Evolutionary conservation across 139 green algal species (phyloP).

Genomic region (Micractinium sp.): DNA sequence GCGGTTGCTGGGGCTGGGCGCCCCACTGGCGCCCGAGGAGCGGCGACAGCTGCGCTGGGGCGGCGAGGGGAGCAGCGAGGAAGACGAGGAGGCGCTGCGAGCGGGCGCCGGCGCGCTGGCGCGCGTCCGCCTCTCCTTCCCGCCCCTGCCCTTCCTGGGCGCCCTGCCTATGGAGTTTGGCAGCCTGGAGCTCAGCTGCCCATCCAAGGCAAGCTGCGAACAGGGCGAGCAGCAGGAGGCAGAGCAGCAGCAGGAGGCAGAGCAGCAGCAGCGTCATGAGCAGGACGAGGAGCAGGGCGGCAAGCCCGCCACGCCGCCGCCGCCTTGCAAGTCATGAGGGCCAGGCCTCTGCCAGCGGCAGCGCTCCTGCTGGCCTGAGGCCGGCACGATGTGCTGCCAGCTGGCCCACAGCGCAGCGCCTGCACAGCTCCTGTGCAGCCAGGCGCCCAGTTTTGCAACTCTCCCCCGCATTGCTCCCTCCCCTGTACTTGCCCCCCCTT

Average conservation of each 20-base stretch:
- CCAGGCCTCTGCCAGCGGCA: neutral
- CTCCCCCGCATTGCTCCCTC: neutral
- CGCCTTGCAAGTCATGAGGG: neutral
- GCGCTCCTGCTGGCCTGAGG: neutral
- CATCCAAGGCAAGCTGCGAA: slow-evolving; percentile 36
- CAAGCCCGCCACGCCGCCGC: neutral
- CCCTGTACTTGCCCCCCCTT: too few relatives aligned
- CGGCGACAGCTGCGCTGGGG: neutral
- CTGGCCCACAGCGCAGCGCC: too few relatives aligned
- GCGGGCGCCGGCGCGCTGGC: neutral
- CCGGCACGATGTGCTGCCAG: neutral
- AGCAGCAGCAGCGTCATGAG: neutral
- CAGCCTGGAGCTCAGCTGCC: slow-evolving; percentile 27
- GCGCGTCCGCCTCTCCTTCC: slow-evolving; percentile 1
- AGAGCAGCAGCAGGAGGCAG: neutral
- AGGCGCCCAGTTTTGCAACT: neutral
- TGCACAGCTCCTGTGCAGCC: neutral
- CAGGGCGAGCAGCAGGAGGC: slow-evolving; percentile 5
- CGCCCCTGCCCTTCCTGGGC: slow-evolving; percentile 16
- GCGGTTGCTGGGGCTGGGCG: slow-evolving; percentile 31
- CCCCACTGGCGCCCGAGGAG: neutral
- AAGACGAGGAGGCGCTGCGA: neutral
- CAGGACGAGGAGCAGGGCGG: neutral
- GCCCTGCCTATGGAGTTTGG: slow-evolving; percentile 30
- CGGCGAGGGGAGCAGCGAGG: neutral